Evolutionary conservation across 208 protist species (phyloP).

Genomic region (Crithidia fasciculata): DNA sequence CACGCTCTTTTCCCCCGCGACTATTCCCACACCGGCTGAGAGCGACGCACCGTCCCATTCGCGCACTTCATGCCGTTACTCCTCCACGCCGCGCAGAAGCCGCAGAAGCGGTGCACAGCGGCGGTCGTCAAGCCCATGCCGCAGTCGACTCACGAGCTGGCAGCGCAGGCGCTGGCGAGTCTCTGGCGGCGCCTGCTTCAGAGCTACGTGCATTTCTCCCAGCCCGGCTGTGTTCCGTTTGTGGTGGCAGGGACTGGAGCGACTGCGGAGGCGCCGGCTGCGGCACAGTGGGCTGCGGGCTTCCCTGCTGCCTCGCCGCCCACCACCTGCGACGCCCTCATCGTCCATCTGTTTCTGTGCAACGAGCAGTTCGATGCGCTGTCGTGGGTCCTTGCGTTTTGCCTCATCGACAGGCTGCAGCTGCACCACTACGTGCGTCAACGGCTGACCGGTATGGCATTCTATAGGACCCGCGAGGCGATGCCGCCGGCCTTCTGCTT

Average conservation of each 20-base stretch:
- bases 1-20: too few species aligned
- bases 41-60: not conserved
- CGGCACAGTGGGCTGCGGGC: constrained; percentile 33
- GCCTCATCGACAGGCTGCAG: constrained; percentile 74
- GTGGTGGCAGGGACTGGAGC: constrained; percentile 1
- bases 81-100: not conserved
- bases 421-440: constrained; percentile 51
- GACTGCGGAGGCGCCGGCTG: not conserved
- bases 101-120: not conserved
- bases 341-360: constrained; percentile 60
- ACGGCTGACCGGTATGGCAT: constrained; percentile 23
- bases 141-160: constrained; percentile 5
- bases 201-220: constrained; percentile 38
- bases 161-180: constrained; percentile 22
- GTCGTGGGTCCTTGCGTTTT: constrained; percentile 79
- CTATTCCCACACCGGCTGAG: not conserved
- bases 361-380: constrained; percentile 57
- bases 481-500: constrained; percentile 1
- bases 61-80: constrained; percentile 26
- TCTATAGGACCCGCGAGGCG: constrained; percentile 13
- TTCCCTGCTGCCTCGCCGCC: constrained; percentile 9
- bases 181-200: constrained; percentile 39
- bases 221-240: constrained; percentile 31
- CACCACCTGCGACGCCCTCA: constrained; percentile 48
- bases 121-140: constrained; percentile 15